Percentiles rank a stretch among this genome's conserved stretches.
Conservation (phyloP, 176 grass and related monocot genomes). For the Canna indica region DNA sequence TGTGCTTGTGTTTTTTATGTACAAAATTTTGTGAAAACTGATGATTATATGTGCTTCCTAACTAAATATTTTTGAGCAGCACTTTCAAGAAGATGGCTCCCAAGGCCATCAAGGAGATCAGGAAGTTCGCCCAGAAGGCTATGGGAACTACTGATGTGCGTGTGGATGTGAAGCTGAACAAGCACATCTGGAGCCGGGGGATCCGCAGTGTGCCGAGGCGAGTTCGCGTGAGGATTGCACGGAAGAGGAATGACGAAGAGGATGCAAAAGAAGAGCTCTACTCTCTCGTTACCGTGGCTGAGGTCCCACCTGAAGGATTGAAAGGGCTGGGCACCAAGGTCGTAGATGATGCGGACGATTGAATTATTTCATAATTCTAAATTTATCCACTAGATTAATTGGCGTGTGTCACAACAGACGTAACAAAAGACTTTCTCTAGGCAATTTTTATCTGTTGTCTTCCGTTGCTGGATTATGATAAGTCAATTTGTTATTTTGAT, state of each 20-base stretch:
- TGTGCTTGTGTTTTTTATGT: neutral
- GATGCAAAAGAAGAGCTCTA: slow-evolving; percentile 89
- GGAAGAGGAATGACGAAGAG: slow-evolving; percentile 81
- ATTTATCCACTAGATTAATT: no score
- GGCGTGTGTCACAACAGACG: no score
- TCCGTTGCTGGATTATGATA: no score
- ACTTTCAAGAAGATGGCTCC: slow-evolving; percentile 97
- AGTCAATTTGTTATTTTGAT: no score
- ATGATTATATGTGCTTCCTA: neutral
- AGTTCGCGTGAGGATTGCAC: slow-evolving; percentile 72
- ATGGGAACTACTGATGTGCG: slow-evolving; percentile 80
- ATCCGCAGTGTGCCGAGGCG: slow-evolving; percentile 73
- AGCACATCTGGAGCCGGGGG: slow-evolving; percentile 90
- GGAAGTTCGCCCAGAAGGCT: slow-evolving; percentile 79
- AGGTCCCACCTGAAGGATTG: slow-evolving; percentile 62
- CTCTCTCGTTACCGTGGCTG: slow-evolving; percentile 71
- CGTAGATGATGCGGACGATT: slow-evolving; percentile 42
- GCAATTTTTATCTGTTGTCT: no score
- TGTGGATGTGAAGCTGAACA: slow-evolving; percentile 86
- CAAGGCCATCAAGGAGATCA: slow-evolving; percentile 82
- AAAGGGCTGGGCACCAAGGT: slow-evolving; percentile 83
- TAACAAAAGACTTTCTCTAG: no score
- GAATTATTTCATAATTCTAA: no score
- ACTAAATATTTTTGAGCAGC: slow-evolving; percentile 21
- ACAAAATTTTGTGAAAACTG: neutral